Evolutionary conservation across 1,139 yeast species (phyloP).

Genomic region (Blastobotrys serpentis): DNA sequence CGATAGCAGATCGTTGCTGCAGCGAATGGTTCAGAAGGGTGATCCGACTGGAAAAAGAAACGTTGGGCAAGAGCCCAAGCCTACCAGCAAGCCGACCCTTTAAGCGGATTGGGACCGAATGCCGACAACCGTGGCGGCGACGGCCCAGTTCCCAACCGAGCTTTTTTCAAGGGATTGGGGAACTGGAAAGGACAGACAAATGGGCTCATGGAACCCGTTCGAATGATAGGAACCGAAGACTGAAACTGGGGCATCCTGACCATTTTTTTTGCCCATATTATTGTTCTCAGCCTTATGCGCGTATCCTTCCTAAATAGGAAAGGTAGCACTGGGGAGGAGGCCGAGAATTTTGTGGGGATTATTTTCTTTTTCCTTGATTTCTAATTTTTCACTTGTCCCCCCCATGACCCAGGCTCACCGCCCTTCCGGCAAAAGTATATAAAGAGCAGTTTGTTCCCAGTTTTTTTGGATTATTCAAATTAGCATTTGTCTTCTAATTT

Average conservation of each 20-base stretch:
- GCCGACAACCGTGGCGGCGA: too few relatives aligned
- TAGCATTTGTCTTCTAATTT: too few relatives aligned
- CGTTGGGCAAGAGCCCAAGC: background rate
- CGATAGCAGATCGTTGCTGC: conserved; percentile 8
- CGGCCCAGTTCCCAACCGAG: too few relatives aligned
- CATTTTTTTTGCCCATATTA: background rate
- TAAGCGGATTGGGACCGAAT: background rate
- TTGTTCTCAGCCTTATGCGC: background rate
- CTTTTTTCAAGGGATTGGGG: too few relatives aligned
- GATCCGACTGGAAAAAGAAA: conserved; percentile 6
- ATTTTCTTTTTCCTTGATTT: conserved; percentile 8
- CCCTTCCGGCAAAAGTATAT: background rate
- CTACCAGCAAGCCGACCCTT: background rate
- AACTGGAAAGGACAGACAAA: too few relatives aligned
- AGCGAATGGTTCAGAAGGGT: background rate
- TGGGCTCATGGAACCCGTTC: background rate
- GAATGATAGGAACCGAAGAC: too few relatives aligned
- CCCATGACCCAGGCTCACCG: background rate
- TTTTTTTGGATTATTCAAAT: background rate
- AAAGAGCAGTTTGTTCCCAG: background rate
- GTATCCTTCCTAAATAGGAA: conserved; percentile 7
- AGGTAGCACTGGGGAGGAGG: background rate
- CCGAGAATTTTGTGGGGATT: conserved; percentile 5
- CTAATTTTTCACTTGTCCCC: background rate
- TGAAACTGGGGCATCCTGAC: too few relatives aligned